phyloP scores from a whole-genome alignment of 2,329 filamentous ascomycete species.

The Penicillium sp. region DNA sequence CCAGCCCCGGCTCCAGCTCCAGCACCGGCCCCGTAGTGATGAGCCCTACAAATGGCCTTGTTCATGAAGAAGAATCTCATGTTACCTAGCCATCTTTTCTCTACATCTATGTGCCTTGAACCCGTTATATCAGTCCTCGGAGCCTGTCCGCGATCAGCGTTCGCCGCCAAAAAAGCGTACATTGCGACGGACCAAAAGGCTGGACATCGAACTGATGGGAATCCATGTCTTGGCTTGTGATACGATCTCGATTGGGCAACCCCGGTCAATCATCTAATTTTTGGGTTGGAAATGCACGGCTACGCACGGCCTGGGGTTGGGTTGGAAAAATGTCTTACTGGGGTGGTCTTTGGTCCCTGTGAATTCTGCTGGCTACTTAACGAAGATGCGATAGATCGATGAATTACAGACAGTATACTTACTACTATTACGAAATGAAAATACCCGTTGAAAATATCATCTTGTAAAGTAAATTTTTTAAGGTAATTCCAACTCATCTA shows the following conservation, averaged over 20 bases:
- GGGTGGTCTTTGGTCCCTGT: no score
- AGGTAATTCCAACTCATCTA: no score
- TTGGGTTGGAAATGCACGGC: not conserved
- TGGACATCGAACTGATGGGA: not conserved
- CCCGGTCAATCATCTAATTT: not conserved
- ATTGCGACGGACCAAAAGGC: not conserved
- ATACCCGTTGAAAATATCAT: no score
- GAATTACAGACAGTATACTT: not conserved
- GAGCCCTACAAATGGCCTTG: not conserved
- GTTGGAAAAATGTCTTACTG: no score
- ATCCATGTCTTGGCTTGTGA: not conserved
- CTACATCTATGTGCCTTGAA: no score
- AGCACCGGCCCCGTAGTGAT: conserved; percentile 19
- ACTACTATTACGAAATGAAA: no score
- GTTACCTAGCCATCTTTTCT: no score
- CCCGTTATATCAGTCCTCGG: no score
- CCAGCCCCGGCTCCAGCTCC: not conserved
- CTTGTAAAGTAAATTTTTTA: no score
- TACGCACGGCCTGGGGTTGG: no score
- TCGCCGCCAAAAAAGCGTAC: not conserved
- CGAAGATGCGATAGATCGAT: not conserved
- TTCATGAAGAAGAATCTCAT: no score
- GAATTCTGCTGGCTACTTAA: no score
- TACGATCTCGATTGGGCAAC: not conserved
- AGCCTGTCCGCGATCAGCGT: not conserved